Percentiles rank a stretch among this genome's conserved stretches.
These are phyloP conservation scores for Brettanomyces bruxellensis DNA, from an alignment of 805 yeast genomes.

Conservation along the genomic window DNA sequence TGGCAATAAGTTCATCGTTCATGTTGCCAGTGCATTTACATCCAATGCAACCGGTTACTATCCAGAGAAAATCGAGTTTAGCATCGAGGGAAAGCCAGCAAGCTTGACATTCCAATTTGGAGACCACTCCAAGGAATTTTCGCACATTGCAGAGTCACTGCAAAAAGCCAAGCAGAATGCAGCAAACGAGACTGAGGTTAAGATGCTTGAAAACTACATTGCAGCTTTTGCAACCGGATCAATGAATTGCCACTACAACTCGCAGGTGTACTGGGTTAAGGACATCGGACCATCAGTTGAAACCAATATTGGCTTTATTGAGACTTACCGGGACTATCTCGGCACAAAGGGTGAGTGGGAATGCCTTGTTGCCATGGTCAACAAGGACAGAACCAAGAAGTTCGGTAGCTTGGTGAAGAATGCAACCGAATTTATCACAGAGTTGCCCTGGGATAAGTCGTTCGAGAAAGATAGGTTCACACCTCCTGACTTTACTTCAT, in stretches of 20 bases:
- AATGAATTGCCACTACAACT: slow-evolving; percentile 73
- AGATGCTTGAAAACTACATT: slow-evolving; percentile 58
- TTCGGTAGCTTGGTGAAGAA: slow-evolving; percentile 59
- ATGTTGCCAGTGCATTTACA: slow-evolving; percentile 58
- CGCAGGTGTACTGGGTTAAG: slow-evolving; percentile 83
- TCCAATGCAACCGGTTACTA: slow-evolving; percentile 47
- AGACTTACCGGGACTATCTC: slow-evolving; percentile 86
- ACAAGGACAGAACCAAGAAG: slow-evolving; percentile 76
- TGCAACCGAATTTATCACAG: slow-evolving; percentile 55
- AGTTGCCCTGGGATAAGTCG: slow-evolving; percentile 69
- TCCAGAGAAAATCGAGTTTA: slow-evolving; percentile 35
- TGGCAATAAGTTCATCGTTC: slow-evolving; percentile 39
- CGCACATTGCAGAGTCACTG: slow-evolving; percentile 45
- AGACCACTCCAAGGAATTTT: slow-evolving; percentile 64
- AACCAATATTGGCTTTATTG: slow-evolving; percentile 84
- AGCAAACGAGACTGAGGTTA: slow-evolving; percentile 63
- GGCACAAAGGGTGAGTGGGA: slow-evolving; percentile 95
- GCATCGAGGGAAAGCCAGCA: slow-evolving; percentile 29
- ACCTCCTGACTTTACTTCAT: slow-evolving; percentile 87
- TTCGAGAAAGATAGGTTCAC: slow-evolving; percentile 81
- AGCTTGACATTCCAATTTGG: slow-evolving; percentile 57
- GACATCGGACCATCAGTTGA: slow-evolving; percentile 73
- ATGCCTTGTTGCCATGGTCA: slow-evolving; percentile 83
- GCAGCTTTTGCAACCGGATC: slow-evolving; percentile 74
- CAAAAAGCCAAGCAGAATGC: slow-evolving; percentile 49